Base-by-base conservation (phyloP, 352 stramenopile species). In the Pythium myriotylum region DNA sequence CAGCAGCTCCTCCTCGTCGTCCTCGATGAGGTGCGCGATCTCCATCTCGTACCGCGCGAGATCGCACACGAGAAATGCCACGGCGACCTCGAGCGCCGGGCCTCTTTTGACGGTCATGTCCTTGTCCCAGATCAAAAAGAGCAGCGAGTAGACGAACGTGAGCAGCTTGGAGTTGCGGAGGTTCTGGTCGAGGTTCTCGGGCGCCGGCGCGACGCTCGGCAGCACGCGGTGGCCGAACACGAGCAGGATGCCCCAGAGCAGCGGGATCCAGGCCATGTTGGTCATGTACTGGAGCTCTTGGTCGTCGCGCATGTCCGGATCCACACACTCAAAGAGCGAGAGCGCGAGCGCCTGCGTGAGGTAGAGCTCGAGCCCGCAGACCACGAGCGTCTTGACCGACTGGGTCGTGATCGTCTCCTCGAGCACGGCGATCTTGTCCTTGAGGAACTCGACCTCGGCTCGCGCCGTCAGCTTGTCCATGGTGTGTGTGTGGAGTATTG, bases 101-200 rank as follows among this genome's bases (percentile, higher is more conserved):
- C 84, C 84, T 42, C 75, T 74, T 71, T 92, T 92, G 63, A 89
- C 16, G 24, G 64, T 54, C 84, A 92, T 92, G 66, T 88, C 79
- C 20, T 78, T 67, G 61, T 91, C 84, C 72, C 72, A 85, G 22
- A 92, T 70, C 51, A 92, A 72, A 59, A 86, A 84, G 12, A 51
- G 33, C 42, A 88, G 72, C 35, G 79, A 67, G 71, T 84, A 86
- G 37, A 86, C 41, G 76, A 77, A 92, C 45, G 70, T 86, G 54
- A 87, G 37, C 54, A 92, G 74, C 71, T 91, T 92, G 70, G 66
- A 68, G n/a, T 71, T 72, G 37, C 85, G 74, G 60, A 91, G 68
- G 47, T 91, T 91, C 20, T 61, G 68, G 35, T 92, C 79, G 52
- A 91, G 75, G 57, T 91, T 73, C 45, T 86, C 72, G 14, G 76